Base-by-base conservation (phyloP, 2,329 filamentous ascomycete species). In the Rutstroemia sp. region DNA sequence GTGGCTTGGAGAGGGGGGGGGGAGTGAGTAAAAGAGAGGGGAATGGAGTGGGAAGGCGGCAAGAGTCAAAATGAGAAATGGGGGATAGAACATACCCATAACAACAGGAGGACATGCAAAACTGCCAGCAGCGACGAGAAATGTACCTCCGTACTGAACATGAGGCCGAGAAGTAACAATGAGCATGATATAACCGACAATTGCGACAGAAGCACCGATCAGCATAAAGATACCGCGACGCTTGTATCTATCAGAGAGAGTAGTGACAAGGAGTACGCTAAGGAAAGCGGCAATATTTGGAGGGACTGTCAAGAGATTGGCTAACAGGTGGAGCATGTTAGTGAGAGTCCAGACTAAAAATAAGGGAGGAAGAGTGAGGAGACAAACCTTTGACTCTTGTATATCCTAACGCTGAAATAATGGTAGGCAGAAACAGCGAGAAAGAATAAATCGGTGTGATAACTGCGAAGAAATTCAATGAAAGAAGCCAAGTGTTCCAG, bases 111-210 rank as follows among this genome's bases (percentile, higher is more conserved):
- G 52, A 42, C 83, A 86, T 0, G 91, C 89, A 66, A 95, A 96
- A 64, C 95, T 95, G 1, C 91, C 91, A 58, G 92, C 76, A 0
- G 92, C 91, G 0, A 86, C 90, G 0, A 96, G 75, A 70, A 95
- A 96, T 0, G 83, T 87, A 0, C 87, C 91, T 0, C 84, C 87
- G 68, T 96, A 96, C 67, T 90, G 84, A 0, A 92, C 82, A 0
- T 77, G 78, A 0, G 89, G 76, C 5, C 75, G 75, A 3, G 77
- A 74, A 4, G 81, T 82, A 1, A 80, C 81, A 2, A 95, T 75
- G 3, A 95, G 77, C 84, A 96, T 89, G 45, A 78, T 68, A 68
- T 96, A 96, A 0, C 92, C 92, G 0, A 76, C 70, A 21, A 95
- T 84, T 8, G 86, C 89, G 3, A 95, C 64, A 0, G 87, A 46